Base-by-base conservation (phyloP, 148 eudicot species). In the Amaranthus hypochondriacus region DNA sequence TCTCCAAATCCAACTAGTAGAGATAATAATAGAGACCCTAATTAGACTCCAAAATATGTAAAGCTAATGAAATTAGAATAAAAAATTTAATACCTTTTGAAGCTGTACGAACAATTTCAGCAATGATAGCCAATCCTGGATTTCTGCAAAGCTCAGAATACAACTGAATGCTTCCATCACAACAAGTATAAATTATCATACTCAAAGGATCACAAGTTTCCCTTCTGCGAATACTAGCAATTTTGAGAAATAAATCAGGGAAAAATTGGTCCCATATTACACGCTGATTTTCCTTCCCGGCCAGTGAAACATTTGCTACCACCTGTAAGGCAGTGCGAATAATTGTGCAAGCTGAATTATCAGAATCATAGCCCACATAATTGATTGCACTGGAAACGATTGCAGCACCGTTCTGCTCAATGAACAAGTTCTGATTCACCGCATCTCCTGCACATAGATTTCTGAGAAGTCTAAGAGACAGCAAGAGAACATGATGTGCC, bases 361-460 rank as follows among this genome's bases (percentile, higher is more conserved):
- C 84, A 74, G 75, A 68, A 59, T 62, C 71, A 66, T 67, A 46
- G 44, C 61, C 77, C 48, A 81, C 70, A 14, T 58, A 72, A 70
- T 71, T 67, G 12, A 90, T 56, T 9, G 80, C 68, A 65, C 47
- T 44, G 4, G 70, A 83, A 77, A 88, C 75, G 73, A 83, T 76
- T 75, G 65, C 72, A 71, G 84, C 89, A 57, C 98, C 97, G 60
- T 85, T 79, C 61, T 81, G 76, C 76, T 87, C 79, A 60, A 94
- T 76, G 77, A 91, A 89, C 69, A 60, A 77, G 74, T 86, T 62
- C 78, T 94, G 97, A 59, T 91, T 94, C 15, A 49, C 57, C 10
- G 56, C 43, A 59, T 89, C 98, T 18, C 96, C 96, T 0, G 96
- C 98, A 76, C 93, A 88, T 14, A 94, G 82, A 78, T 94, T 94